These are phyloP conservation scores for Reticulascus tulasneorum DNA, from an alignment of 2,329 filamentous ascomycete species.

Conservation along the genomic window DNA sequence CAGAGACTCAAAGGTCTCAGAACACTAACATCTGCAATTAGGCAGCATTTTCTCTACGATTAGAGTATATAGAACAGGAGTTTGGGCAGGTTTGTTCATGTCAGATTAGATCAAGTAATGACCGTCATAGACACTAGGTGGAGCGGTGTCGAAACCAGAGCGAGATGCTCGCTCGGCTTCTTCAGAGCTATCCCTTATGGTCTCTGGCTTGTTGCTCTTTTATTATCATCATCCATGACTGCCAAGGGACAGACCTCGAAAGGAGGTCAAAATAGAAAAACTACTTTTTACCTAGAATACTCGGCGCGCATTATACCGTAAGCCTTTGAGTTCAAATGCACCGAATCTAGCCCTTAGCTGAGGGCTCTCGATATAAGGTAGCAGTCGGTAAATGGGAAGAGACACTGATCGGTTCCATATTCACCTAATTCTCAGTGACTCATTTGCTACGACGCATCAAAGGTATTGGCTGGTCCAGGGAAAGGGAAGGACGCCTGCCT, in stretches of 20 bases:
- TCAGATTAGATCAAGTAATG: conserved; percentile 66
- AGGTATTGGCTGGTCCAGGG: no score
- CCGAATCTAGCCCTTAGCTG: no score
- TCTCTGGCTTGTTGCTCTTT: conserved; percentile 29
- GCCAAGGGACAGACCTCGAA: conserved; percentile 5
- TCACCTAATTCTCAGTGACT: no score
- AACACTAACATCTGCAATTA: conserved; percentile 18
- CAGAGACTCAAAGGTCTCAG: conserved; percentile 50
- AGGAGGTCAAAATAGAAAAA: neutral
- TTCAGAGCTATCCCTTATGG: conserved; percentile 18
- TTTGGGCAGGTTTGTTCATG: conserved; percentile 4
- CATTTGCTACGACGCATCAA: no score
- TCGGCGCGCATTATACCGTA: no score
- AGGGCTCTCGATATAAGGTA: no score
- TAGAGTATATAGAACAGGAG: no score
- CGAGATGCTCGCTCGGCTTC: conserved; percentile 46
- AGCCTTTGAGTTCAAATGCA: no score
- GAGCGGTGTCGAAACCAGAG: conserved; percentile 45
- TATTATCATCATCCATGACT: conserved; percentile 36
- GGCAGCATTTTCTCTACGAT: conserved; percentile 9
- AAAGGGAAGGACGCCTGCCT: no score
- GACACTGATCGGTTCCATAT: no score
- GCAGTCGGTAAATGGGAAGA: no score
- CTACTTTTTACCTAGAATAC: no score
- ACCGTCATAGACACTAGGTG: conserved; percentile 36